A percentile compares a stretch with the other conserved stretches of the same genome.
These are phyloP conservation scores for Colletotrichum falcatum DNA, from an alignment of 2,329 filamentous ascomycete genomes.

Conservation along the genomic window DNA sequence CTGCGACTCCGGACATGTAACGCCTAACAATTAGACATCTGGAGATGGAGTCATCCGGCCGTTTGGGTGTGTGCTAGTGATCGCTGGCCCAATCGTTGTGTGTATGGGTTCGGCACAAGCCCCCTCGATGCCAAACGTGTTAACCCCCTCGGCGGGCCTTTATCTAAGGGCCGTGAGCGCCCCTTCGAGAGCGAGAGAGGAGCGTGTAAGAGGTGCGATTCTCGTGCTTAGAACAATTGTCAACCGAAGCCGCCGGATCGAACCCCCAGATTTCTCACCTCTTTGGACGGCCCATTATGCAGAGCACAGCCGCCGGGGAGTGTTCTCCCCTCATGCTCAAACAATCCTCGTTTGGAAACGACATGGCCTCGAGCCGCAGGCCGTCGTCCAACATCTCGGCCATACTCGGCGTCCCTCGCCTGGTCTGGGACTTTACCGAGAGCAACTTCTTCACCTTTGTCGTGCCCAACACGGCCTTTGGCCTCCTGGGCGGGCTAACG, in stretches of 20 bases:
- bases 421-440: conserved; percentile 40
- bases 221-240: not conserved
- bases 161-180: conserved; percentile 1
- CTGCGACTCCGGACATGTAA: conserved; percentile 11
- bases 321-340: conserved; percentile 24
- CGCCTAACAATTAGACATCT: conserved; percentile 34
- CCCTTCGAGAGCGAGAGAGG: not conserved
- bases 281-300: conserved; percentile 6
- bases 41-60: conserved; percentile 10
- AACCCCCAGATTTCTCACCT: conserved; percentile 6
- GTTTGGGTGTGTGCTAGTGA: not conserved
- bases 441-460: conserved; percentile 39
- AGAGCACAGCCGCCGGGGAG: conserved; percentile 1
- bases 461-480: conserved; percentile 38
- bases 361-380: not conserved
- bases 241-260: conserved; percentile 17
- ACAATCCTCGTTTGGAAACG: conserved; percentile 27
- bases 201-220: not conserved
- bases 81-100: not conserved
- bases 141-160: not conserved
- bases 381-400: not conserved
- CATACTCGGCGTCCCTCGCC: conserved; percentile 15
- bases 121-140: not conserved
- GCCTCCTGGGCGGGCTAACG: conserved; percentile 27
- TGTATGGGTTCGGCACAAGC: not conserved